Percentiles rank a stretch among this genome's conserved stretches.
Evolutionary conservation across 2,329 filamentous ascomycete species (phyloP).

Genomic region (Cercospora sp.): DNA sequence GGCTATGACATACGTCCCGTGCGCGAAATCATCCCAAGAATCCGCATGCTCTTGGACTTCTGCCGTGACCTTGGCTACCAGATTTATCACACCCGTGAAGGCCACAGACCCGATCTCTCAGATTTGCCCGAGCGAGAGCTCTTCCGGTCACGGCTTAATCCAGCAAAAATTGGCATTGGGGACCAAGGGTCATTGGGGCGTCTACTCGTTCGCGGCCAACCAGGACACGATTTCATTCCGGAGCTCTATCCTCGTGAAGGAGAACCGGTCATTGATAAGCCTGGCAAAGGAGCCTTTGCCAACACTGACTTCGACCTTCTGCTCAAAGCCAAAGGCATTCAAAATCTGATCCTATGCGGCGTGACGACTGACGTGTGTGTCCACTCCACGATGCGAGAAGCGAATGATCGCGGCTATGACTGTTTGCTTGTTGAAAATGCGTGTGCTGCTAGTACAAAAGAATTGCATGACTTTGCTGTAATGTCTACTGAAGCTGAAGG

Average conservation of each 20-base stretch:
- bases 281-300: constrained; percentile 54
- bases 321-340: constrained; percentile 53
- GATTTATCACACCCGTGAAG: constrained; percentile 55
- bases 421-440: constrained; percentile 55
- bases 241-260: constrained; percentile 52
- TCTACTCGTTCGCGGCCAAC: constrained; percentile 59
- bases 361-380: constrained; percentile 60
- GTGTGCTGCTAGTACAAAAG: constrained; percentile 45
- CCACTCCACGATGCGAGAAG: constrained; percentile 57
- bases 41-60: constrained; percentile 43
- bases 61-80: constrained; percentile 46
- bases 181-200: constrained; percentile 57
- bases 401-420: constrained; percentile 57
- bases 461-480: constrained; percentile 44
- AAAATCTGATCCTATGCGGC: constrained; percentile 55
- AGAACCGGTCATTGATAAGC: constrained; percentile 57
- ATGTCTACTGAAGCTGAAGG: constrained; percentile 50
- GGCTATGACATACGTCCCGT: constrained; percentile 46
- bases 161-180: constrained; percentile 53
- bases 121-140: constrained; percentile 58
- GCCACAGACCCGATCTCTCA: constrained; percentile 56
- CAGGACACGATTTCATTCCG: constrained; percentile 58
- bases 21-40: constrained; percentile 47
- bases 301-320: constrained; percentile 57
- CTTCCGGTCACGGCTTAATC: constrained; percentile 55